Evolutionary conservation across 2,329 filamentous ascomycete species (phyloP).

Genomic region (Trichoderma koningiopsis): DNA sequence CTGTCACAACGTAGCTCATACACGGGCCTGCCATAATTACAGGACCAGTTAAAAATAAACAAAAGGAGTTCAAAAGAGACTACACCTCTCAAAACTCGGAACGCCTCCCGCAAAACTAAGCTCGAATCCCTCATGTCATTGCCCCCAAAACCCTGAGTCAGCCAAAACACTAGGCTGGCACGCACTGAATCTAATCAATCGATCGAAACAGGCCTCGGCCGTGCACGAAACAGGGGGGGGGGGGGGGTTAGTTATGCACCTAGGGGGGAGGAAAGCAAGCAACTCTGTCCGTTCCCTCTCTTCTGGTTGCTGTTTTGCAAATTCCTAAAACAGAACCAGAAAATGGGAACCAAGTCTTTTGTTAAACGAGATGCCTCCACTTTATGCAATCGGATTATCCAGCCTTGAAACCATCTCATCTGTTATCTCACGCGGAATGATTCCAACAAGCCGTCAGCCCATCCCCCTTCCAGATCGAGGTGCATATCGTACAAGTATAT

Average conservation of each 20-base stretch:
- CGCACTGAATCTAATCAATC: background rate
- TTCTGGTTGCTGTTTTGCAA: background rate
- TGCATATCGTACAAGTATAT: no score
- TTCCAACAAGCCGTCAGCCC: no score
- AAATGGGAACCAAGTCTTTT: no score
- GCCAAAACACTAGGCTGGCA: background rate
- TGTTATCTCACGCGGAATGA: no score
- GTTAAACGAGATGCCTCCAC: no score
- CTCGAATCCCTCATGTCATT: background rate
- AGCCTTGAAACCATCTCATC: no score
- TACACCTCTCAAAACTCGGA: background rate
- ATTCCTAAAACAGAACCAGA: background rate
- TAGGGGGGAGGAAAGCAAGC: no score
- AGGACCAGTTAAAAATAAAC: background rate
- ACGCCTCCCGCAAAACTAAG: background rate
- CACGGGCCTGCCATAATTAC: background rate
- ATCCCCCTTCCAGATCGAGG: no score
- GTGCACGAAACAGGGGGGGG: background rate
- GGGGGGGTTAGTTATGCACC: no score
- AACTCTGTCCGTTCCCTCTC: background rate
- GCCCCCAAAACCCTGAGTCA: background rate
- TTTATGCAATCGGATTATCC: no score
- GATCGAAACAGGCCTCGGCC: background rate
- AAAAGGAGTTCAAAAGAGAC: background rate
- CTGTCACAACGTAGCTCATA: background rate